Conservation (phyloP, 2,329 filamentous ascomycete species). For the Monosporascus sp. region DNA sequence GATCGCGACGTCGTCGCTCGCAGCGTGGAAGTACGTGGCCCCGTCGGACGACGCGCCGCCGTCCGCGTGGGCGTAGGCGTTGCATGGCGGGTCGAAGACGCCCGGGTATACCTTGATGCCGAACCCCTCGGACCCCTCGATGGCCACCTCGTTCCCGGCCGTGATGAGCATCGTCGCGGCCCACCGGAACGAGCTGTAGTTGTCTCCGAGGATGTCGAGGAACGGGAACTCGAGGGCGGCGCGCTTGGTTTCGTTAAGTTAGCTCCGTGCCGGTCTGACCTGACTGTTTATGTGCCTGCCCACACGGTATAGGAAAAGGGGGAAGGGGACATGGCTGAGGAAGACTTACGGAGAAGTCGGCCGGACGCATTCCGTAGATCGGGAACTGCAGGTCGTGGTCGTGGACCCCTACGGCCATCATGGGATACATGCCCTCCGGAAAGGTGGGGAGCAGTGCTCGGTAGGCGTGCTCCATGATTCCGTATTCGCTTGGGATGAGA, state of each 20-base stretch:
- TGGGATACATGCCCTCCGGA: conserved; percentile 47
- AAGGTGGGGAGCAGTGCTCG: conserved; percentile 42
- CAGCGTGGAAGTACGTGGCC: conserved; percentile 15
- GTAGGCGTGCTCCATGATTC: conserved; percentile 45
- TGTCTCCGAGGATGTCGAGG: conserved; percentile 46
- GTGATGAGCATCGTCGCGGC: conserved; percentile 42
- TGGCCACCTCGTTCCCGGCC: conserved; percentile 34
- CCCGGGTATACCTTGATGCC: conserved; percentile 38
- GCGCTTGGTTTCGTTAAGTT: conserved; percentile 28
- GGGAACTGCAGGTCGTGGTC: conserved; percentile 46
- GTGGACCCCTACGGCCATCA: conserved; percentile 42
- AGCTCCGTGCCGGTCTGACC: too few relatives aligned
- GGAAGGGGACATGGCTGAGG: conserved; percentile 6
- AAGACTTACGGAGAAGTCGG: conserved; percentile 42
- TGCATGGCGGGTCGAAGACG: conserved; percentile 40
- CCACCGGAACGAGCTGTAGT: conserved; percentile 46
- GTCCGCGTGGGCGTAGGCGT: conserved; percentile 34
- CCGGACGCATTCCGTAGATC: conserved; percentile 32
- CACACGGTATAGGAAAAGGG: too few relatives aligned
- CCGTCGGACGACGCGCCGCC: conserved; percentile 15
- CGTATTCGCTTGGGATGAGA: conserved; percentile 43
- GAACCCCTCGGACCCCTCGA: conserved; percentile 40
- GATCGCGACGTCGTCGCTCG: conserved; percentile 11
- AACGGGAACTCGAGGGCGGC: conserved; percentile 51
- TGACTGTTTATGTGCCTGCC: too few relatives aligned